Conservation (phyloP, 2,329 filamentous ascomycete genomes). For the Aspergillus sp. region DNA sequence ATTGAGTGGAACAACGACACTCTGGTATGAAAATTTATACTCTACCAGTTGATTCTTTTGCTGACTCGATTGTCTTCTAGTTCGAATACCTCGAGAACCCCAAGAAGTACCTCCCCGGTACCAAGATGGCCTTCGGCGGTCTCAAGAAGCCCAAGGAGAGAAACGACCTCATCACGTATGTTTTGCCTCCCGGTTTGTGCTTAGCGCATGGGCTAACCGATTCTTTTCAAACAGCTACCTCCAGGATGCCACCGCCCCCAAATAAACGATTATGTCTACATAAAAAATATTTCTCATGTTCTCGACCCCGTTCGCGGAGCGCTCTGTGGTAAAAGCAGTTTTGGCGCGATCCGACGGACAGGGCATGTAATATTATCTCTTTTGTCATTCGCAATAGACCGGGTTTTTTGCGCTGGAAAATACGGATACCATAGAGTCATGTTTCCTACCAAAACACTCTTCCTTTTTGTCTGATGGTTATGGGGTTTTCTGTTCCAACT, state of each 20-base stretch:
- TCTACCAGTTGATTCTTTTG: neutral
- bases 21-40: constrained; percentile 56
- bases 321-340: constrained; percentile 20
- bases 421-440: constrained; percentile 21
- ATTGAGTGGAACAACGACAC: constrained; percentile 81
- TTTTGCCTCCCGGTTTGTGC: constrained; percentile 18
- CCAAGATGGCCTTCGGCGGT: constrained; percentile 99
- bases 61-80: constrained; percentile 40
- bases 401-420: constrained; percentile 17
- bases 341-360: constrained; percentile 16
- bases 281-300: constrained; percentile 12
- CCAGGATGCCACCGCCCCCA: constrained; percentile 34
- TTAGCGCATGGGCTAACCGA: constrained; percentile 10
- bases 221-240: constrained; percentile 26
- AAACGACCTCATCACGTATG: constrained; percentile 96
- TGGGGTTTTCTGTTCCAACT: constrained; percentile 14
- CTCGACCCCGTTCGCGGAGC: constrained; percentile 13
- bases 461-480: constrained; percentile 9
- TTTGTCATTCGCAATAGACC: constrained; percentile 31
- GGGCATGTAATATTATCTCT: constrained; percentile 37
- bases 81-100: constrained; percentile 99
- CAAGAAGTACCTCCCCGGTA: constrained; percentile 99
- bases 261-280: constrained; percentile 18
- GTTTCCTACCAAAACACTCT: constrained; percentile 10
- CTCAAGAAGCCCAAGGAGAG: constrained; percentile 99